A percentile compares a stretch with the other conserved stretches of the same genome.
phyloP scores from a whole-genome alignment of 2,329 filamentous ascomycete genomes.

The Epichloe festucae region DNA sequence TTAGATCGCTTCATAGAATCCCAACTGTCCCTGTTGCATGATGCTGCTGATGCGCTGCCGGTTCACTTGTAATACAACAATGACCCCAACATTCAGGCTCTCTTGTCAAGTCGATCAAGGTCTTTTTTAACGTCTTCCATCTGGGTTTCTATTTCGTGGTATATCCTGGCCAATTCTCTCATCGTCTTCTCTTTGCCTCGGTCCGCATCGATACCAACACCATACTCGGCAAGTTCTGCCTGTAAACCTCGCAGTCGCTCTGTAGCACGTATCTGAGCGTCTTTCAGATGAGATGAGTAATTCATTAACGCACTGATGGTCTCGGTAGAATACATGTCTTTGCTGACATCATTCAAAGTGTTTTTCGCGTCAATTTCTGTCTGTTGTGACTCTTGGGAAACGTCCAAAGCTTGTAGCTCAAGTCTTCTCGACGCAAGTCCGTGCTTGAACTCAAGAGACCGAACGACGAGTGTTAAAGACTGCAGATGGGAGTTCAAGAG shows the following conservation, averaged over 20 bases:
- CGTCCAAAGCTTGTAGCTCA: conserved; percentile 35
- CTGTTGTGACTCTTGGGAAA: conserved; percentile 29
- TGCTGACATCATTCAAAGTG: conserved; percentile 21
- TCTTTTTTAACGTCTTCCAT: conserved; percentile 37
- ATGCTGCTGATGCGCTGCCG: background rate
- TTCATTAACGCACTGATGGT: conserved; percentile 28
- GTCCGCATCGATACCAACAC: conserved; percentile 25
- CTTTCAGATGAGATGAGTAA: conserved; percentile 36
- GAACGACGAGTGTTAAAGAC: conserved; percentile 30
- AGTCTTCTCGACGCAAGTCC: conserved; percentile 36
- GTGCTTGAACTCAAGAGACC: conserved; percentile 41
- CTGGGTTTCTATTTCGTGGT: conserved; percentile 35
- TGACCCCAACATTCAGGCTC: background rate
- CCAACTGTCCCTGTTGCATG: background rate
- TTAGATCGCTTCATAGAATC: background rate
- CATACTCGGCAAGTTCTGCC: conserved; percentile 36
- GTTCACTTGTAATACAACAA: background rate
- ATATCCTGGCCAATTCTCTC: conserved; percentile 40
- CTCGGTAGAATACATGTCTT: conserved; percentile 33
- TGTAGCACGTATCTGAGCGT: conserved; percentile 31
- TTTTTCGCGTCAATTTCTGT: conserved; percentile 25
- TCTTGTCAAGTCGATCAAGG: conserved; percentile 21
- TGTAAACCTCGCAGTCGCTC: conserved; percentile 29
- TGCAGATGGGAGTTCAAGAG: conserved; percentile 29
- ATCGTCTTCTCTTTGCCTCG: conserved; percentile 33